Conservation (phyloP, 208 protist species). For the Trypanosoma boissoni region DNA sequence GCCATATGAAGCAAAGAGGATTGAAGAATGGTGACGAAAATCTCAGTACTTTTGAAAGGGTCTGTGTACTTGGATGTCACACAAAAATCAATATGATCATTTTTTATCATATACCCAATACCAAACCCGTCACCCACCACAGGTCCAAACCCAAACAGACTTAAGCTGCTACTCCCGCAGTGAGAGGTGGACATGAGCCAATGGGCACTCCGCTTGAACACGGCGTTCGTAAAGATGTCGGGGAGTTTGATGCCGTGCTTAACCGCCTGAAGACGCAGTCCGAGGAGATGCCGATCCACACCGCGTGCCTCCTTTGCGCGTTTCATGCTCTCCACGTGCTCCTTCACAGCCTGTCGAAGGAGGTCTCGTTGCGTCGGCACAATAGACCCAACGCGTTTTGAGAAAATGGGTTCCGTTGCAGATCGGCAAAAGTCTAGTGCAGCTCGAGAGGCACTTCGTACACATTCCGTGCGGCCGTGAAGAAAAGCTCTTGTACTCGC, state of each 20-base stretch:
- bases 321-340: conserved; percentile 37
- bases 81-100: conserved; percentile 18
- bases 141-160: conserved; percentile 32
- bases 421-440: conserved; percentile 21
- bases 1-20: conserved; percentile 22
- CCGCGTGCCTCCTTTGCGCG: conserved; percentile 24
- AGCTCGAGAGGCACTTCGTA: conserved; percentile 6
- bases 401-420: conserved; percentile 4
- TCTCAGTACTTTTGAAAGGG: conserved; percentile 6
- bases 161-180: conserved; percentile 27
- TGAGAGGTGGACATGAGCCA: conserved; percentile 32
- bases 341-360: conserved; percentile 16
- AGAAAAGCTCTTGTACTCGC: conserved; percentile 31
- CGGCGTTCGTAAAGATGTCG: conserved; percentile 21
- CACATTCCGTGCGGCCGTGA: conserved; percentile 30
- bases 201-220: conserved; percentile 8
- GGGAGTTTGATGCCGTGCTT: conserved; percentile 23
- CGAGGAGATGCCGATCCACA: conserved; percentile 32
- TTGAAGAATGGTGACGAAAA: conserved; percentile 20
- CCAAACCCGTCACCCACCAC: conserved; percentile 34
- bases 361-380: conserved; percentile 19
- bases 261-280: conserved; percentile 17
- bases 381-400: conserved; percentile 14
- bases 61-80: conserved; percentile 25
- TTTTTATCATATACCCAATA: conserved; percentile 36